Percentiles rank a stretch among this genome's conserved stretches.
Evolutionary conservation across 2,329 filamentous ascomycete genomes (phyloP).

Genomic region (Mariannaea sp.): DNA sequence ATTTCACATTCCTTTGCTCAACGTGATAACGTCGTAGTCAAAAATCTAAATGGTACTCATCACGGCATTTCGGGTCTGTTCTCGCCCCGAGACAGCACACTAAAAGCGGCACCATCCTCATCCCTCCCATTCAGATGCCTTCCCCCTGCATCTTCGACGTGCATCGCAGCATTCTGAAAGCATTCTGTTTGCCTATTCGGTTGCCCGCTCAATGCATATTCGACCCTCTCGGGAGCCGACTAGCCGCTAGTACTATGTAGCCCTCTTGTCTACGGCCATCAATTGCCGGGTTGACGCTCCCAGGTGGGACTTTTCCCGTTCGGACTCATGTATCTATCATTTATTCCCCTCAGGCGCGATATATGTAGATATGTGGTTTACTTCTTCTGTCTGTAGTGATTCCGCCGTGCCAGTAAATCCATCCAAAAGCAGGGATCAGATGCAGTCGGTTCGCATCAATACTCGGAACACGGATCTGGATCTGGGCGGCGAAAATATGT

Average conservation of each 20-base stretch:
- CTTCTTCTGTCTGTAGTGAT: too few relatives aligned
- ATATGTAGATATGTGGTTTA: neutral
- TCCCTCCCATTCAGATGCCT: conserved; percentile 3
- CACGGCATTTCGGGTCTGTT: neutral
- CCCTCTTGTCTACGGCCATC: conserved; percentile 13
- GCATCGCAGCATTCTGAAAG: conserved; percentile 1
- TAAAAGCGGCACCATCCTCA: conserved; percentile 13
- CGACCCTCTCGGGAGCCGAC: conserved; percentile 17
- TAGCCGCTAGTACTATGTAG: too few relatives aligned
- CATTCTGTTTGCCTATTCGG: neutral
- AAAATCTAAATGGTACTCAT: too few relatives aligned
- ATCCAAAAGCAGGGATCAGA: neutral
- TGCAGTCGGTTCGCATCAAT: too few relatives aligned
- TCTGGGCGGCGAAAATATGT: neutral
- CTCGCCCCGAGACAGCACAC: neutral
- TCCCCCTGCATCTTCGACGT: conserved; percentile 1
- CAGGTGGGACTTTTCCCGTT: neutral
- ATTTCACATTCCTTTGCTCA: too few relatives aligned
- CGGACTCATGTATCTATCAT: neutral
- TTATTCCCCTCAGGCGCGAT: neutral
- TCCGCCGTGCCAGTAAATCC: too few relatives aligned
- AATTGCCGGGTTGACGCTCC: conserved; percentile 16
- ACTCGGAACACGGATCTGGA: too few relatives aligned
- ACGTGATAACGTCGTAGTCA: too few relatives aligned
- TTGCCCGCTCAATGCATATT: conserved; percentile 5